Evolutionary conservation across 164 flowering plant genomes (phyloP).

Genomic region (Chloranthus sessilifolius): DNA sequence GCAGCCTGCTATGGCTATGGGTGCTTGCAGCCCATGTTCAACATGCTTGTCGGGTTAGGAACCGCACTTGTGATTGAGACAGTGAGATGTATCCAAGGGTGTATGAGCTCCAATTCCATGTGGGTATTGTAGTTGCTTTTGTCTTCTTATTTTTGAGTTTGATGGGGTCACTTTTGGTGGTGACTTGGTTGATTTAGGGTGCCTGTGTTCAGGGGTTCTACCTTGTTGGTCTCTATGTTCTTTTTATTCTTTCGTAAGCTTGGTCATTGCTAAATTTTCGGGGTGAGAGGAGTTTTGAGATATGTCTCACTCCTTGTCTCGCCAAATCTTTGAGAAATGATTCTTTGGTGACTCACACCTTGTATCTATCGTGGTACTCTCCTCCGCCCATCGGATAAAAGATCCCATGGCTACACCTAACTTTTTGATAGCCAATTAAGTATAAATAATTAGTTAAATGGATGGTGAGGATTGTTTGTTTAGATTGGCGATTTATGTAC

Average conservation of each 20-base stretch:
- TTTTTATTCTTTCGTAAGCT: constrained; percentile 58
- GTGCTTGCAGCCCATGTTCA: constrained; percentile 99
- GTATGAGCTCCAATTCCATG: constrained; percentile 68
- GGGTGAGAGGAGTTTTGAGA: constrained; percentile 26
- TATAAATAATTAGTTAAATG: no score
- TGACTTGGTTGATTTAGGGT: constrained; percentile 89
- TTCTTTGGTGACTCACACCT: no score
- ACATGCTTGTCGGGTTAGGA: constrained; percentile 97
- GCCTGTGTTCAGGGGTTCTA: constrained; percentile 97
- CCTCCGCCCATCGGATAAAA: no score
- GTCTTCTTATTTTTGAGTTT: constrained; percentile 83
- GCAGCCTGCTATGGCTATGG: constrained; percentile 98
- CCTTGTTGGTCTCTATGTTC: constrained; percentile 75
- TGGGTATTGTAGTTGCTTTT: constrained; percentile 82
- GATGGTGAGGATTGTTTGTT: no score
- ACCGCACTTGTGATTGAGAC: constrained; percentile 78
- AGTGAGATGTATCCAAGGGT: constrained; percentile 63
- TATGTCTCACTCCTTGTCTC: no score
- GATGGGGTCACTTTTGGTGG: constrained; percentile 89
- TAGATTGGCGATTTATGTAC: no score
- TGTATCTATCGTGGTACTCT: no score
- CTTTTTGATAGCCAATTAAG: no score
- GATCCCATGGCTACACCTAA: no score
- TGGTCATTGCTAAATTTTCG: constrained; percentile 62
- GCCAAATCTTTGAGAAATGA: no score